Conservation (phyloP, 2,329 filamentous ascomycete genomes). For the Phialophora chinensis region DNA sequence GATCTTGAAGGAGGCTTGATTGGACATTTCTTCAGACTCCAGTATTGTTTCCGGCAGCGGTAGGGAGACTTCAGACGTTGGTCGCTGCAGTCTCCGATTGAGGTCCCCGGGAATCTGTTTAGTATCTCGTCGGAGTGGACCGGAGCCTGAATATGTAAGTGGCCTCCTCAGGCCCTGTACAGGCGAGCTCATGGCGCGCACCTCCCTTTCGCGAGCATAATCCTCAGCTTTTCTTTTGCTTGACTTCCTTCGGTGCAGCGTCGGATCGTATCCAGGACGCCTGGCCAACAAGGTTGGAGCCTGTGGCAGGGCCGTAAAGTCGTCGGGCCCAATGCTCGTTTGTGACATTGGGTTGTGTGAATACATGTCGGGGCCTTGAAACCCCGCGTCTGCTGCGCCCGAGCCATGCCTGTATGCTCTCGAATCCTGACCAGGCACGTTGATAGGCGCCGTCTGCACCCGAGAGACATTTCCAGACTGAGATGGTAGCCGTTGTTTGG, state of each 20-base stretch:
- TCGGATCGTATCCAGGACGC: slow-evolving; percentile 62
- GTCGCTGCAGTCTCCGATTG: slow-evolving; percentile 64
- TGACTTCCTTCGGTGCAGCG: slow-evolving; percentile 69
- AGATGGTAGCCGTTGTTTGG: slow-evolving; percentile 32
- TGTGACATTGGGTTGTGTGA: slow-evolving; percentile 45
- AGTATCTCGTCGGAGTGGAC: slow-evolving; percentile 66
- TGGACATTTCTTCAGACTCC: slow-evolving; percentile 75
- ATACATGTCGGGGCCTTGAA: slow-evolving; percentile 30
- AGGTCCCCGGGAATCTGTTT: slow-evolving; percentile 67
- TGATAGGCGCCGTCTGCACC: slow-evolving; percentile 21
- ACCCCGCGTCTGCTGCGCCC: slow-evolving; percentile 7
- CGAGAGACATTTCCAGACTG: slow-evolving; percentile 26
- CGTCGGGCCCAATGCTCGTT: slow-evolving; percentile 47
- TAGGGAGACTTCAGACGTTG: slow-evolving; percentile 74
- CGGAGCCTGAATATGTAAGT: slow-evolving; percentile 61
- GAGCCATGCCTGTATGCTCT: slow-evolving; percentile 20
- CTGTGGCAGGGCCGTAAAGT: slow-evolving; percentile 52
- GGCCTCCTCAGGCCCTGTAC: slow-evolving; percentile 68
- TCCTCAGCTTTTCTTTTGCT: slow-evolving; percentile 80
- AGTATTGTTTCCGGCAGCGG: slow-evolving; percentile 72
- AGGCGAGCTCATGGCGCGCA: slow-evolving; percentile 78
- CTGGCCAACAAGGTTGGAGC: slow-evolving; percentile 62
- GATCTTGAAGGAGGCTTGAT: slow-evolving; percentile 78
- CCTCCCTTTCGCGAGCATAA: slow-evolving; percentile 81
- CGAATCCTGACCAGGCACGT: slow-evolving; percentile 17